Conservation (phyloP, 1,284 basidiomycete genomes). For the Malassezia pachydermatis region DNA sequence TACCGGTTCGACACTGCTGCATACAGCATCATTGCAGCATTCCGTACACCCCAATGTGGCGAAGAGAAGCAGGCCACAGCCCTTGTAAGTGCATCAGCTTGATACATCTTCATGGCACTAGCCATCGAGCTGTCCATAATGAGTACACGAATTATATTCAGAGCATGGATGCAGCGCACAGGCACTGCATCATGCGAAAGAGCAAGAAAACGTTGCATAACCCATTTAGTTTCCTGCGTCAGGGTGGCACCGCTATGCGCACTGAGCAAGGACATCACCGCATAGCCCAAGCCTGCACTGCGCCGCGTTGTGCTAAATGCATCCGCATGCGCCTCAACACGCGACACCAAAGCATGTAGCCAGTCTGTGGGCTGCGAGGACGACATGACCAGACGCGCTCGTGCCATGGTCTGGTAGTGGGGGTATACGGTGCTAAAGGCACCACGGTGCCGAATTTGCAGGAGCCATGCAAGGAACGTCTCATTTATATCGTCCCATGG, state of each 20-base stretch:
- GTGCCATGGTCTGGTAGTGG: slow-evolving; percentile 36
- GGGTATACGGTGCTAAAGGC: slow-evolving; percentile 48
- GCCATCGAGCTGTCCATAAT: slow-evolving; percentile 35
- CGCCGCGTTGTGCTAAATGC: slow-evolving; percentile 48
- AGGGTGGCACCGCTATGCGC: slow-evolving; percentile 16
- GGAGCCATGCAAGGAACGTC: slow-evolving; percentile 46
- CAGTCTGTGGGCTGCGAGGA: slow-evolving; percentile 30
- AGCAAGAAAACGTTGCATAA: not conserved
- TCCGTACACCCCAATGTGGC: slow-evolving; percentile 47
- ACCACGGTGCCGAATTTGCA: slow-evolving; percentile 47
- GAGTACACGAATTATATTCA: slow-evolving; percentile 47
- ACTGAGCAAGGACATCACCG: slow-evolving; percentile 46
- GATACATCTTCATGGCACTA: slow-evolving; percentile 22
- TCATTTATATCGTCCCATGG: slow-evolving; percentile 3
- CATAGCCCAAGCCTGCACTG: slow-evolving; percentile 48
- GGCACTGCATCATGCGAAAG: slow-evolving; percentile 8
- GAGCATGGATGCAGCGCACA: slow-evolving; percentile 36
- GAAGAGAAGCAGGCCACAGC: slow-evolving; percentile 46
- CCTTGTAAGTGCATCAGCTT: slow-evolving; percentile 40
- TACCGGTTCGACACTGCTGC: slow-evolving; percentile 41
- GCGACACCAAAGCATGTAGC: slow-evolving; percentile 36
- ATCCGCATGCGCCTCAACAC: slow-evolving; percentile 22
- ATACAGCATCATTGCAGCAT: slow-evolving; percentile 49
- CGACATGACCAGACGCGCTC: slow-evolving; percentile 21
- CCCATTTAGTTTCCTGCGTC: not conserved